A percentile compares a stretch with the other conserved stretches of the same genome.
Conservation (phyloP, 75 land plant species). For the Pinus albicaulis region DNA sequence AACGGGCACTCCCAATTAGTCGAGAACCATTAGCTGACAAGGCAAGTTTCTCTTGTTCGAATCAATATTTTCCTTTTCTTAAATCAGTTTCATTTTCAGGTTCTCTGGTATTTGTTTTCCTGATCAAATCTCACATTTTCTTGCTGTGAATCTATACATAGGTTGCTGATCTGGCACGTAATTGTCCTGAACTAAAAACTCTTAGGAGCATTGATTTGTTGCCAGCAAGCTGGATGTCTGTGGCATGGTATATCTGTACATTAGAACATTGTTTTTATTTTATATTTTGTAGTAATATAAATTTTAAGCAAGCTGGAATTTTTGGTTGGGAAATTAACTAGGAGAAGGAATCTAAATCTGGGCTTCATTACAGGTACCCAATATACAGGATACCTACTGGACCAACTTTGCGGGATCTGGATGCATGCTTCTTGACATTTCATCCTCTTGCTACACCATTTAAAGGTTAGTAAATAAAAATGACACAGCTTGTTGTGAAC, state of each 20-base stretch:
- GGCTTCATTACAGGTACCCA: conserved; percentile 64
- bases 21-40: conserved; percentile 62
- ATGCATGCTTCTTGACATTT: conserved; percentile 83
- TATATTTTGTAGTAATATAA: background rate
- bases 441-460: conserved; percentile 71
- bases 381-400: conserved; percentile 94
- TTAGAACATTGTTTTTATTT: background rate
- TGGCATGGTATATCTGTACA: conserved; percentile 57
- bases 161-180: conserved; percentile 45
- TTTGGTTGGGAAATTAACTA: background rate
- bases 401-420: conserved; percentile 76
- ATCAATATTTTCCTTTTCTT: background rate
- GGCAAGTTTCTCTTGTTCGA: conserved; percentile 20
- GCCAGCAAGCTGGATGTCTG: conserved; percentile 71
- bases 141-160: conserved; percentile 10
- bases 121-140: background rate
- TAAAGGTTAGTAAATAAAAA: conserved; percentile 20
- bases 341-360: background rate
- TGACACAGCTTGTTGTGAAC: background rate
- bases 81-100: background rate
- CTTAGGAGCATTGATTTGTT: conserved; percentile 62
- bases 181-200: conserved; percentile 45
- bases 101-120: background rate
- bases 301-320: no score
- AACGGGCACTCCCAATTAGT: conserved; percentile 35